phyloP scores from a whole-genome alignment of 148 eudicot genomes.

The Arbutus unedo region DNA sequence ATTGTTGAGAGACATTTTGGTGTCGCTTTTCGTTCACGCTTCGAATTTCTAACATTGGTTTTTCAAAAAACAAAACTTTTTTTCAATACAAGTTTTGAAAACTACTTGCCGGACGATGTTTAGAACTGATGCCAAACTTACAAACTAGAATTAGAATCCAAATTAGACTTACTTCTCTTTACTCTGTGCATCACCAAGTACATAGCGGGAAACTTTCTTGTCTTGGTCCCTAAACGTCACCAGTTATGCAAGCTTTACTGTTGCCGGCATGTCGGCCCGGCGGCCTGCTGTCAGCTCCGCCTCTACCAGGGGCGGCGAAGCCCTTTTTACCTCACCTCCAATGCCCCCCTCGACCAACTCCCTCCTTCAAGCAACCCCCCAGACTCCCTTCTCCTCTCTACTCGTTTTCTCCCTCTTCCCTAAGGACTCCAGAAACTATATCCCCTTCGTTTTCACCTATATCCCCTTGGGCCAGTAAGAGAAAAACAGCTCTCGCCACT shows the following conservation, averaged over 20 bases:
- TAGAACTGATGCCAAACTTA: too few species aligned
- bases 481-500: slow-evolving; percentile 30
- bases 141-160: too few species aligned
- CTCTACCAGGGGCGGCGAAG: slow-evolving; percentile 20
- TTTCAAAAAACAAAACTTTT: too few species aligned
- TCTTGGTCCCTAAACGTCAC: background rate
- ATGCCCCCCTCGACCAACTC: background rate
- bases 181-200: too few species aligned
- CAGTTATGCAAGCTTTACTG: slow-evolving; percentile 60
- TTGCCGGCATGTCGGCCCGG: slow-evolving; percentile 68
- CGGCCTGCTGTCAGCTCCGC: slow-evolving; percentile 18
- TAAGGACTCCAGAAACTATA: slow-evolving; percentile 26
- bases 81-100: too few species aligned
- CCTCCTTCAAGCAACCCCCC: slow-evolving; percentile 8
- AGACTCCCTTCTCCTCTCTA: background rate
- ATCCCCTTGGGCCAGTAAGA: slow-evolving; percentile 14
- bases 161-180: too few species aligned
- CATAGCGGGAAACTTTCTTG: too few species aligned
- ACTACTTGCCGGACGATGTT: too few species aligned
- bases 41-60: too few species aligned
- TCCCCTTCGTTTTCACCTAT: slow-evolving; percentile 24
- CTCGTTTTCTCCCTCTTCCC: slow-evolving; percentile 16
- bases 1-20: too few species aligned
- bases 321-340: background rate
- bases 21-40: too few species aligned